phyloP scores from a whole-genome alignment of 306 rosid species.

The Alnus rubra region DNA sequence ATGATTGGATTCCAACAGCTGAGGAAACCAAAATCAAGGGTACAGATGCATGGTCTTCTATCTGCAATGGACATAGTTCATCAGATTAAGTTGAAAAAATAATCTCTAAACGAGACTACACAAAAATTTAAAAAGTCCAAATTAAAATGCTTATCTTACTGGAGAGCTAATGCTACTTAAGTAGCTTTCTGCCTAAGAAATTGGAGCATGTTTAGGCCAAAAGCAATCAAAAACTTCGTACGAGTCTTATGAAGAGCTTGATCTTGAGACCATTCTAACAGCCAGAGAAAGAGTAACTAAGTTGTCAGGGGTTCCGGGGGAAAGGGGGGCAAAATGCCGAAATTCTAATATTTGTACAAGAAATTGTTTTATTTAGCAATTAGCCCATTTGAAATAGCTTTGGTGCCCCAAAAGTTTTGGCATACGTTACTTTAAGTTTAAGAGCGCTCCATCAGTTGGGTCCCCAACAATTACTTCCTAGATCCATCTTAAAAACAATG shows the following conservation, averaged over 20 bases:
- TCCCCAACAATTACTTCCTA: neutral
- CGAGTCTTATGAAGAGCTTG: neutral
- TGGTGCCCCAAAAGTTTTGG: neutral
- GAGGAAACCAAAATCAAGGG: slow-evolving; percentile 83
- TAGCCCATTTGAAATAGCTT: neutral
- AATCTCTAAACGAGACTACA: neutral
- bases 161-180: neutral
- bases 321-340: neutral
- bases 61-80: slow-evolving; percentile 51
- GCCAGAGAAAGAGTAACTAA: no score
- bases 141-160: neutral
- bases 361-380: neutral
- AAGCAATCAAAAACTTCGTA: neutral
- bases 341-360: neutral
- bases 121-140: neutral
- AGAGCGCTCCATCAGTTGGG: neutral
- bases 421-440: no score
- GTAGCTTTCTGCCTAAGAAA: neutral
- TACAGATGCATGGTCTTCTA: slow-evolving; percentile 50
- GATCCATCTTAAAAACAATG: neutral
- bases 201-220: neutral
- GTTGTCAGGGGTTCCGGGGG: no score
- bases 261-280: no score
- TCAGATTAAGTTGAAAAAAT: slow-evolving; percentile 28
- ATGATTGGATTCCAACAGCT: slow-evolving; percentile 44